Evolutionary conservation across 2,329 filamentous ascomycete species (phyloP), one percentile per base, ranked within the genome.

Genomic region (Thermothelomyces thermophilus): DNA sequence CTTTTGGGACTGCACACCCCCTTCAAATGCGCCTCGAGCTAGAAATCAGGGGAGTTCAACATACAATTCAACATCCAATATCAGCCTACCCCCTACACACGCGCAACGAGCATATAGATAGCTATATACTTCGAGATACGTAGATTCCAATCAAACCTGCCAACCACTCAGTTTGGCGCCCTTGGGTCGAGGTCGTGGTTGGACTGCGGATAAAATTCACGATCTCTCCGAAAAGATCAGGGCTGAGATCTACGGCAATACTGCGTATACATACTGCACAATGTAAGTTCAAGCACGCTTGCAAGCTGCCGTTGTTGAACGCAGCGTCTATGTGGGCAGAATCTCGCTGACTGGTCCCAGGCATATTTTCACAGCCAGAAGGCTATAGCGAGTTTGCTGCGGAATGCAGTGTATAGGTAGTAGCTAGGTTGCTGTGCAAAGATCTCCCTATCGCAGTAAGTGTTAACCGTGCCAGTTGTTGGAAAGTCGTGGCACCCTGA

Each of bases 141-240:
- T n/a, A n/a, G n/a, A n/a, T n/a, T n/a, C n/a, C n/a, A n/a, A n/a
- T 10, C 80, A 87, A 62, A 85, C 85, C 22, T 68, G 94, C 43
- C 79, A 89, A 59, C 82, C 83, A 11, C 72, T 94, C 60, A 84
- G 83, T 56, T 67, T 93, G 61, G 85, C 77, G 33, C 85, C 90
- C 7, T 76, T 96, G 62, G 83, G 79, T 39, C 77, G 83, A 51
- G 73, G 82, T 39, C 78, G 80, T 45, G 66, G 70, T 26, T 87
- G 80, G 79, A 71, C 74, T 37, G 63, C 72, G 41, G 73, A 75
- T 16, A 73, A 86, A 53, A 83, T 94, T 41, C 70, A 74, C 49
- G 72, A 74, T 14, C 71, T 94, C 33, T 72, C 83, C 41, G 68
- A 73, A 3, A 74, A 77, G 22, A 86, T 86, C 24, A 81, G 81